phyloP scores from a whole-genome alignment of 2,329 filamentous ascomycete genomes.

The Didymella keratinophila region DNA sequence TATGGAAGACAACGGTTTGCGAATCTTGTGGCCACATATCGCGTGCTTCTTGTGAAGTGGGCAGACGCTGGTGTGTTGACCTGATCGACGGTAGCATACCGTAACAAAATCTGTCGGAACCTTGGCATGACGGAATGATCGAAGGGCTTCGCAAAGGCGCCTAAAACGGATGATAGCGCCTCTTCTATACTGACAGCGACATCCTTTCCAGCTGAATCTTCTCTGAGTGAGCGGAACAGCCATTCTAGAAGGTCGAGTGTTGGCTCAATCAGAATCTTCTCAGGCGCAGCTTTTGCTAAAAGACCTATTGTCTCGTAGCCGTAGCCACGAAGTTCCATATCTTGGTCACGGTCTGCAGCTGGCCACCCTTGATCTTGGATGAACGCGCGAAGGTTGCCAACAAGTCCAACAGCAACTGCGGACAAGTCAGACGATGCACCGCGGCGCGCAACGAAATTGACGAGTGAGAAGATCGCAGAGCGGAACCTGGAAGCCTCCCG shows the following conservation, averaged over 20 bases:
- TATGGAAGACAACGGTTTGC: conserved; percentile 88
- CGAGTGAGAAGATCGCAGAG: conserved; percentile 82
- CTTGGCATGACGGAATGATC: conserved; percentile 52
- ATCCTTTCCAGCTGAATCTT: conserved; percentile 76
- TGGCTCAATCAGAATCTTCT: conserved; percentile 61
- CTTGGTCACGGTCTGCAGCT: conserved; percentile 61
- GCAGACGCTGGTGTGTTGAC: conserved; percentile 40
- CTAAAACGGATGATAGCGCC: conserved; percentile 79
- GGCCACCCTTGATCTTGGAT: conserved; percentile 88
- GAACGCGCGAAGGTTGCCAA: conserved; percentile 74
- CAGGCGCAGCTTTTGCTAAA: conserved; percentile 71
- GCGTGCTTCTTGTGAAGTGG: conserved; percentile 66
- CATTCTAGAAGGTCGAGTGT: conserved; percentile 70
- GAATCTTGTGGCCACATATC: conserved; percentile 85
- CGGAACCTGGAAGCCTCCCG: conserved; percentile 82
- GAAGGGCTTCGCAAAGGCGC: conserved; percentile 61
- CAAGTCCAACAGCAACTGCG: conserved; percentile 71
- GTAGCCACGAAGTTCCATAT: conserved; percentile 73
- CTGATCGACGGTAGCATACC: conserved; percentile 37
- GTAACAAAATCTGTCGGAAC: conserved; percentile 46
- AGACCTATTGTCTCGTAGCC: conserved; percentile 93
- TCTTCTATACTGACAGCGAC: conserved; percentile 90
- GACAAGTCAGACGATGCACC: conserved; percentile 68
- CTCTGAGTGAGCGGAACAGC: conserved; percentile 83
- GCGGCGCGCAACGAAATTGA: conserved; percentile 84